Base-by-base conservation (phyloP, 164 flowering plant species). In the Kalanchoe fedtschenkoi region DNA sequence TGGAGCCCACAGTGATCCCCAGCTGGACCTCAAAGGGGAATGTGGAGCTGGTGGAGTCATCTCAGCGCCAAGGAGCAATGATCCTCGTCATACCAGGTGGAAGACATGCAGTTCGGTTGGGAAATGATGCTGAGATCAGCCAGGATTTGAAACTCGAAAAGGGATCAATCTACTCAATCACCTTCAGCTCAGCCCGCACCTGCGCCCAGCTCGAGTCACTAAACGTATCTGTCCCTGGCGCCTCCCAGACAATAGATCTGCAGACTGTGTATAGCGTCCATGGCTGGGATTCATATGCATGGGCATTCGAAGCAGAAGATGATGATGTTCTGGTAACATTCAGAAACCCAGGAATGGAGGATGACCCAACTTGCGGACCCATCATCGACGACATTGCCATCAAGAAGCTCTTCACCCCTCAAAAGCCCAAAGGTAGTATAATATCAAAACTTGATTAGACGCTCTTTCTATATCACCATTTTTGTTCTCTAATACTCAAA, bases 341-440 rank as follows among this genome's bases (percentile, higher is more conserved):
- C 54, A 73, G 66, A 61, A 93, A 93, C 71, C 78, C 92, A 0
- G 97, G 99, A 57, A 88, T 88, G 95, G 96, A 90, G 70, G 95
- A 93, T 30, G 97, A 93, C 69, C 99, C 97, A 58, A 81, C 91
- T 4, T 93, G 99, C 68, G 99, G 99, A 37, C 99, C 99, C 68
- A 83, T 93, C 70, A 77, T 93, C 19, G 99, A 93, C 61, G 83
- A 88, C 57, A 66, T 93, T 62, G 92, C 97, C n/a, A 76, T 90
- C 58, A 93, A 93, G 81, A 90, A 88, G 85, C 88, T 93, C 42
- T 85, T 87, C 63, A 68, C 79, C 6, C 97, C 99, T 11, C 84
- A 82, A 69, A 76, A 64, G 43, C 80, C 85, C 66, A 78, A 88
- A 83, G 95, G 97, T 92, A 72, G 16, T 17, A 7, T 8, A 47